These are phyloP conservation scores for Globisporangium takayamanum DNA, from an alignment of 352 stramenopile genomes.

Conservation along the genomic window DNA sequence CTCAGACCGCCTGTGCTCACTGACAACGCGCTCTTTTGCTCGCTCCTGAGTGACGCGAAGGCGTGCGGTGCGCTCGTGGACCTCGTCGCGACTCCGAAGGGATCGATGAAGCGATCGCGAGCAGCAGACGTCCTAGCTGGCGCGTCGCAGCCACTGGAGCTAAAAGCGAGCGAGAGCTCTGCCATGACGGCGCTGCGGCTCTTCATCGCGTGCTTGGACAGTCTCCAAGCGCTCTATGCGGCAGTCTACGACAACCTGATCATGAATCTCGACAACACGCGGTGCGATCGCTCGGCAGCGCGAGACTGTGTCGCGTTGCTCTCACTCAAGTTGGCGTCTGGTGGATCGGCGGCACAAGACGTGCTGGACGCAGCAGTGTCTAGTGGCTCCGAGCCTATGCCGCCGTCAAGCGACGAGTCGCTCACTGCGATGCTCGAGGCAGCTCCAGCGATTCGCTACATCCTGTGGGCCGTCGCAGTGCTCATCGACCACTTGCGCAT, in stretches of 20 bases:
- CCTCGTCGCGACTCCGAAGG: constrained; percentile 41
- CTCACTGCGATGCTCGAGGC: constrained; percentile 6
- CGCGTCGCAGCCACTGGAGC: constrained; percentile 1
- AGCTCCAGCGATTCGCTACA: constrained; percentile 10
- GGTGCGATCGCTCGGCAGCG: background rate
- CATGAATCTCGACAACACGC: background rate
- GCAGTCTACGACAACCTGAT: background rate
- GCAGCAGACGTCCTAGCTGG: constrained; percentile 15
- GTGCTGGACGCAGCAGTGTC: background rate
- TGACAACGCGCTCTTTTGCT: constrained; percentile 14
- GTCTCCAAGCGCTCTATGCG: background rate
- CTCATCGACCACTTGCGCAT: constrained; percentile 18
- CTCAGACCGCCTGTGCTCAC: background rate
- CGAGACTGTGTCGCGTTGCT: background rate
- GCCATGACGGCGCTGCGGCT: background rate
- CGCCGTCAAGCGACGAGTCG: background rate
- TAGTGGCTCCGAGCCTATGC: background rate
- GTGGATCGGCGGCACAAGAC: background rate
- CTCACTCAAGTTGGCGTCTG: background rate
- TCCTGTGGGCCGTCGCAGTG: constrained; percentile 18
- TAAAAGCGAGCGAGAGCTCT: background rate
- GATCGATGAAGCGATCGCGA: constrained; percentile 42
- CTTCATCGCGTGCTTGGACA: background rate
- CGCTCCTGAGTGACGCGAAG: constrained; percentile 17
- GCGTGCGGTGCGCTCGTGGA: constrained; percentile 26